A percentile compares a stretch with the other conserved stretches of the same genome.
These are phyloP conservation scores for Asclepias syriaca DNA, from an alignment of 257 asterid genomes.

Conservation along the genomic window DNA sequence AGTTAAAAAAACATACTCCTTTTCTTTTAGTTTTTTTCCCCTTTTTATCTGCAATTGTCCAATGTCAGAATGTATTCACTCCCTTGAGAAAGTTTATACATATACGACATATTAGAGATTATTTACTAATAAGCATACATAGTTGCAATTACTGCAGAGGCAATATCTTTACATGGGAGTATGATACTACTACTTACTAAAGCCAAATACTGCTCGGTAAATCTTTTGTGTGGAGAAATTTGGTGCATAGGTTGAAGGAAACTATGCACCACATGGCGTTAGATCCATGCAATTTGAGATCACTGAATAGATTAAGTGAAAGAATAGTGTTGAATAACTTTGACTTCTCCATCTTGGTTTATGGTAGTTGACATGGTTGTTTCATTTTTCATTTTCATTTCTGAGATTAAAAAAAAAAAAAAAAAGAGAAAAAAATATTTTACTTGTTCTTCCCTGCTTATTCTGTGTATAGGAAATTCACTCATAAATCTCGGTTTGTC, in stretches of 20 bases:
- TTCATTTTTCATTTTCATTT: background rate
- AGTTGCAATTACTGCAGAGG: background rate
- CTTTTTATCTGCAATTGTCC: background rate
- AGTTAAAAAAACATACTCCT: slow-evolving; percentile 14
- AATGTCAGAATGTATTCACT: background rate
- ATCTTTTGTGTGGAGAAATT: background rate
- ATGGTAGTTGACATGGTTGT: background rate
- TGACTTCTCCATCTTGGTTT: background rate
- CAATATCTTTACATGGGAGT: background rate
- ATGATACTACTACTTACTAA: background rate
- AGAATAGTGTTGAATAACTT: background rate
- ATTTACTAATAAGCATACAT: background rate
- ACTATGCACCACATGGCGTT: too few relatives aligned
- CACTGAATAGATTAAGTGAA: background rate
- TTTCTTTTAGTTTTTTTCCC: background rate
- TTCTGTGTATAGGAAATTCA: background rate
- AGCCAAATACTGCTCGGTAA: background rate
- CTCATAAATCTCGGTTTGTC: background rate
- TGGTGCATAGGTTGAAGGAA: background rate
- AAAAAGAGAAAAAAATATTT: background rate
- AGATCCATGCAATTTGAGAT: background rate
- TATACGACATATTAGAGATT: background rate
- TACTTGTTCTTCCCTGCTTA: background rate
- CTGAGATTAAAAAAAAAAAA: background rate
- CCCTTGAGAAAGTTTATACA: background rate